A percentile compares a stretch with the other conserved stretches of the same genome.
Conservation (phyloP, 2,329 filamentous ascomycete species). For the Fusarium secorum region DNA sequence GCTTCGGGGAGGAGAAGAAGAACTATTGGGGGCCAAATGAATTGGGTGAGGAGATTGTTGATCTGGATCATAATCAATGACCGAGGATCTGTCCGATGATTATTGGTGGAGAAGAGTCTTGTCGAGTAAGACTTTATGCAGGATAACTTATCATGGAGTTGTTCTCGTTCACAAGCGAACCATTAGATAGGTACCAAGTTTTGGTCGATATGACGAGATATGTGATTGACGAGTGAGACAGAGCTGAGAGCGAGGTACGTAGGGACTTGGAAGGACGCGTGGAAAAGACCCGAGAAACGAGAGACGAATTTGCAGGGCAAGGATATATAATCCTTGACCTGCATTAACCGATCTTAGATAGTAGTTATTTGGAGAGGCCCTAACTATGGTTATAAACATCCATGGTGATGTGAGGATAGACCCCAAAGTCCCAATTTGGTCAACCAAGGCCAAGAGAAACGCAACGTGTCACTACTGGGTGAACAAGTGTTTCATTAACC, state of each 20-base stretch:
- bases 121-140: conserved; percentile 3
- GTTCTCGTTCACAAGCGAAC: neutral
- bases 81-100: neutral
- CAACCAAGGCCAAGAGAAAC: neutral
- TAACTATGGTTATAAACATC: neutral
- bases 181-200: neutral
- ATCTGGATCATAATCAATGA: neutral
- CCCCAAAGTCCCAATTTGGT: neutral
- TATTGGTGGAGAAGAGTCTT: conserved; percentile 5
- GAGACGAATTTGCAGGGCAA: neutral
- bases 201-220: neutral
- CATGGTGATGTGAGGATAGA: neutral
- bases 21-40: conserved; percentile 8
- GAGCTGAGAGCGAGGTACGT: neutral
- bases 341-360: conserved; percentile 16
- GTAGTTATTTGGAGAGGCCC: neutral
- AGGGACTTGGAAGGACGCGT: neutral
- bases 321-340: conserved; percentile 4
- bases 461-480: conserved; percentile 16
- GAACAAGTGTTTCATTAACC: neutral
- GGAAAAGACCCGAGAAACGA: neutral
- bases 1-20: neutral
- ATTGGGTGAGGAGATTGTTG: neutral
- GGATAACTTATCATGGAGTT: neutral
- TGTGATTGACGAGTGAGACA: neutral